Base-by-base conservation (phyloP, 164 flowering plant species). In the Echeveria elegans region DNA sequence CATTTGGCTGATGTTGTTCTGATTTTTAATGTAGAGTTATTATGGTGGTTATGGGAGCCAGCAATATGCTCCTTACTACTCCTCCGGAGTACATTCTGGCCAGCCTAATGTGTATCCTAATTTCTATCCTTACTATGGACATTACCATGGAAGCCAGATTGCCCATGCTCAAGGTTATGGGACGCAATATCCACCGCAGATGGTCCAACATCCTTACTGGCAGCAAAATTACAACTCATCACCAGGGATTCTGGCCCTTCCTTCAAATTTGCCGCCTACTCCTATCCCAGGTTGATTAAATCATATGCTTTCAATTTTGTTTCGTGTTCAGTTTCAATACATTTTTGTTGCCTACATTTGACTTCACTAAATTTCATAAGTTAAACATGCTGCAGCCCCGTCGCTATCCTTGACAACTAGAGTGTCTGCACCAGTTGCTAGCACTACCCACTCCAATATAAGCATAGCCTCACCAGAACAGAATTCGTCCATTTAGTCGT, bases 31-130 rank as follows among this genome's bases (percentile, higher is more conserved):
- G 72, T 85, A 86, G 91, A 81, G 69, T 67, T 86, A 84, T 67
- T 84, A 83, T 69, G 73, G 72, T 79, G 72, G 71, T n/a, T 85
- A 82, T 76, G 86, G 86, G 9, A 82, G 81, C 16, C 84, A 83
- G 45, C 86, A 83, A 64, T 75, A 71, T 53, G 74, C 83, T 18
- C 87, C 85, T 32, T 82, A 80, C 75, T 82, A 72, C 52, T n/a
- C 79, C 4, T 23, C 79, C 28, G 80, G 80, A 9, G 75, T 76
- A 37, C 63, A 10, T 38, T 8, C 84, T 31, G n/a, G 72, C 4
- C 26, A 76, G 40, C 68, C 76, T 0, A 83, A 82, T 11, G 41
- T 77, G 66, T 74, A 70, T 53, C 85, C 77, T 6, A 82, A 70
- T 78, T 63, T 69, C 65, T 82, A 83, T 69, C 88, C 87, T 30